Conservation (phyloP, 768 basidiomycete genomes). For the Tremella fuciformis region DNA sequence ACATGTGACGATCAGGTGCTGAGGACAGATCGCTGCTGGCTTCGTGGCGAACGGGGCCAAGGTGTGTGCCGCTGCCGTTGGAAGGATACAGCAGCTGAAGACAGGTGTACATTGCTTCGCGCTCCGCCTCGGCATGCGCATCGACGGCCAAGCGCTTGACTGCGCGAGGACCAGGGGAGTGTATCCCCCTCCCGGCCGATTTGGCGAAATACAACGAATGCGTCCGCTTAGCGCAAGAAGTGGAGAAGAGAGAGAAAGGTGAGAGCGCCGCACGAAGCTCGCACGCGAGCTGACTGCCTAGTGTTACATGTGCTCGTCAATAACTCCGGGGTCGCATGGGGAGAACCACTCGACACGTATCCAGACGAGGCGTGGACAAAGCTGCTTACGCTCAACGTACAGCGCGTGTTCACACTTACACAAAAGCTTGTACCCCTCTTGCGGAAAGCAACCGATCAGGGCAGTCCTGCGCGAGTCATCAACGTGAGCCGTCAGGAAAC, state of each 20-base stretch:
- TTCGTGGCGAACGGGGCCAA: constrained; percentile 65
- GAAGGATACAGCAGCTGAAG: not conserved
- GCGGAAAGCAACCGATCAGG: constrained; percentile 54
- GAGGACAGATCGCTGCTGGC: constrained; percentile 62
- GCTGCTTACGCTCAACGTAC: constrained; percentile 63
- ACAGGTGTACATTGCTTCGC: constrained; percentile 63
- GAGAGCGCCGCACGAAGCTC: no score
- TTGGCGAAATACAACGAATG: constrained; percentile 60
- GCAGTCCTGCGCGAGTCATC: constrained; percentile 56
- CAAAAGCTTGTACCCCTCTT: constrained; percentile 64
- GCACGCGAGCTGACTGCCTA: not conserved
- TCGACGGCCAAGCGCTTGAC: constrained; percentile 60
- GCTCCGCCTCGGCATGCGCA: constrained; percentile 59
- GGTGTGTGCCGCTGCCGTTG: constrained; percentile 7
- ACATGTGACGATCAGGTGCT: constrained; percentile 1
- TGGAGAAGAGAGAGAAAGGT: constrained; percentile 59
- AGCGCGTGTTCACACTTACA: constrained; percentile 64
- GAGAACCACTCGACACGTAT: constrained; percentile 47
- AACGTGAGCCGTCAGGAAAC: constrained; percentile 55
- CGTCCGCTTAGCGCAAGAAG: constrained; percentile 58
- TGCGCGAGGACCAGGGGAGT: constrained; percentile 59
- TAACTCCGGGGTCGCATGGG: constrained; percentile 59
- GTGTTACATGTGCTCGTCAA: constrained; percentile 59
- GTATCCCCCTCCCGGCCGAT: constrained; percentile 60
- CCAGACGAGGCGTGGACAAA: constrained; percentile 63